A percentile compares a stretch with the other conserved stretches of the same genome.
Conservation (phyloP, 345 rosid species). For the Camelina laxa region DNA sequence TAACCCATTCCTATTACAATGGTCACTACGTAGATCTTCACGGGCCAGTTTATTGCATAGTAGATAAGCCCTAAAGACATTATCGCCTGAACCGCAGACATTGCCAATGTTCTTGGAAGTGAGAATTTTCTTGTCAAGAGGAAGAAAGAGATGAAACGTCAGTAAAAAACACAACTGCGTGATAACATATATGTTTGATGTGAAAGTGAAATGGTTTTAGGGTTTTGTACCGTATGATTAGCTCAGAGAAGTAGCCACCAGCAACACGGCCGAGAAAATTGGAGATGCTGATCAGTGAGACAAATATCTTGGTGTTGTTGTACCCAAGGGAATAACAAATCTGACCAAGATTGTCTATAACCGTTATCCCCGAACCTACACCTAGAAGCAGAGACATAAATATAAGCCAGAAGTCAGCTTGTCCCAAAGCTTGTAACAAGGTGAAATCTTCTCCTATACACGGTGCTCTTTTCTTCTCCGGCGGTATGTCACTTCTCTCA, state of each 20-base stretch:
- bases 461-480: constrained; percentile 62
- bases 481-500: constrained; percentile 67
- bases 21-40: constrained; percentile 66
- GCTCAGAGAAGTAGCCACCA: constrained; percentile 92
- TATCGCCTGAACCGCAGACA: constrained; percentile 63
- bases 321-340: constrained; percentile 73
- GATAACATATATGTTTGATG: neutral
- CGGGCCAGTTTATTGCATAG: constrained; percentile 64
- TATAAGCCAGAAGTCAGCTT: constrained; percentile 81
- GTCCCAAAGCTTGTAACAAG: constrained; percentile 64
- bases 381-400: constrained; percentile 72
- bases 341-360: constrained; percentile 89
- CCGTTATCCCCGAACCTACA: constrained; percentile 79
- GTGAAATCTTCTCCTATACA: constrained; percentile 85
- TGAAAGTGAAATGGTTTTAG: neutral
- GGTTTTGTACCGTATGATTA: constrained; percentile 55
- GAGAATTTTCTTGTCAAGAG: constrained; percentile 52
- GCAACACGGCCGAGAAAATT: constrained; percentile 92
- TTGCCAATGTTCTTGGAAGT: constrained; percentile 66
- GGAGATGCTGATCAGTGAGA: constrained; percentile 85
- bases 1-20: constrained; percentile 63
- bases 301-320: constrained; percentile 60
- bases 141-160: neutral
- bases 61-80: constrained; percentile 70
- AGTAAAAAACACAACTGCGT: neutral